Evolutionary conservation across 2,329 filamentous ascomycete genomes (phyloP).

Genomic region (Trichoderma polysporum): DNA sequence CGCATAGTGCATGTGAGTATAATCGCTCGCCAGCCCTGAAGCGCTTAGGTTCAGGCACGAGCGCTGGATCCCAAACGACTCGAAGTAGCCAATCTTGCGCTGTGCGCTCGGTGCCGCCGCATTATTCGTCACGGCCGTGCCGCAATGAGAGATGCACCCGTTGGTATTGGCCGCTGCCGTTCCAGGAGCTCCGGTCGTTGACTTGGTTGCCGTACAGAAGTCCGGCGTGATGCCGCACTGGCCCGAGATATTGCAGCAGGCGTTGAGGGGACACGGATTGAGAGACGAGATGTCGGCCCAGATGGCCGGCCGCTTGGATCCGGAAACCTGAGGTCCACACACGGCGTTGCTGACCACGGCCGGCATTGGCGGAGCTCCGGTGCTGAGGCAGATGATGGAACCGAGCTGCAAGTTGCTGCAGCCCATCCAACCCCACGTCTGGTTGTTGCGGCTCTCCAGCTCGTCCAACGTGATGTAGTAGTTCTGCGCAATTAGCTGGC

Average conservation of each 20-base stretch:
- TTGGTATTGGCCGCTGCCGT: not conserved
- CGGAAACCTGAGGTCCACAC: not conserved
- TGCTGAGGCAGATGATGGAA: not conserved
- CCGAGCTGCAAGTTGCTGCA: not conserved
- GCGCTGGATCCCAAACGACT: not conserved
- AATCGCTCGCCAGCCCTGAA: not conserved
- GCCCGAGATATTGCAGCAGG: not conserved
- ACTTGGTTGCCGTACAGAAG: not conserved
- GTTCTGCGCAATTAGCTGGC: not conserved
- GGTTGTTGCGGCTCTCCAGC: not conserved
- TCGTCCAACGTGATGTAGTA: not conserved
- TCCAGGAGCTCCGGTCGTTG: conserved; percentile 5
- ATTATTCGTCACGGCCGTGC: conserved; percentile 18
- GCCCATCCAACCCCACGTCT: not conserved
- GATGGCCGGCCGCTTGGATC: not conserved
- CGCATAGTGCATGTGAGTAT: not conserved
- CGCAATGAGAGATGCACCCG: conserved; percentile 29
- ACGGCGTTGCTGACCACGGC: not conserved
- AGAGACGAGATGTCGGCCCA: not conserved
- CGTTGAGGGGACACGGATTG: not conserved
- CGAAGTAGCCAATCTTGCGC: not conserved
- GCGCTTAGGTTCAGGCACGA: too few relatives aligned
- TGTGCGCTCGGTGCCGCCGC: not conserved
- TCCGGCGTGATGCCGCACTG: not conserved
- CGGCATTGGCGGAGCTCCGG: not conserved